Evolutionary conservation across 2,329 filamentous ascomycete species (phyloP).

Genomic region (Clathrospora elynae): DNA sequence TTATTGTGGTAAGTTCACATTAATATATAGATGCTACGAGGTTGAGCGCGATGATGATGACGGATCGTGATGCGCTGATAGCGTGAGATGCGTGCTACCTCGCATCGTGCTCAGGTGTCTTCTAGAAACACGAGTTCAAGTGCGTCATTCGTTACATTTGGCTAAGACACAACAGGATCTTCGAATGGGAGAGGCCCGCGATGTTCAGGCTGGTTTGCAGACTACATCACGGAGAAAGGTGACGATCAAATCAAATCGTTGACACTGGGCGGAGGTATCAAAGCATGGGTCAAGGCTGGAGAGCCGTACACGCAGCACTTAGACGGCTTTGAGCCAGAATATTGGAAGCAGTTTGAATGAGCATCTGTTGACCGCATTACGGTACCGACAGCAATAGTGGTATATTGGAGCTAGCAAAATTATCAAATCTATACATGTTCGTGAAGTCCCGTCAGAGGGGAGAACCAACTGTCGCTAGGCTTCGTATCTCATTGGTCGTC

Average conservation of each 20-base stretch:
- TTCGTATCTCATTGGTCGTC: slow-evolving; percentile 31
- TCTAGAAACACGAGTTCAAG: background rate
- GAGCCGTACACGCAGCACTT: slow-evolving; percentile 46
- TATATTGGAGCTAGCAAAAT: too few relatives aligned
- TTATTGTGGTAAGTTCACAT: slow-evolving; percentile 49
- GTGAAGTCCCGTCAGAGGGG: background rate
- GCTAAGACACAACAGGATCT: slow-evolving; percentile 36
- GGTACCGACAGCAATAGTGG: background rate
- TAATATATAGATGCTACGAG: background rate
- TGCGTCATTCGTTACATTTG: background rate
- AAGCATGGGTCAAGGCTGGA: slow-evolving; percentile 53
- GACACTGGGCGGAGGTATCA: slow-evolving; percentile 52
- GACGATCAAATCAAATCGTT: slow-evolving; percentile 50
- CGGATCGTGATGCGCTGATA: slow-evolving; percentile 20
- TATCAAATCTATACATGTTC: background rate
- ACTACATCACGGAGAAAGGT: slow-evolving; percentile 40
- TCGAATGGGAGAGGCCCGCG: slow-evolving; percentile 43
- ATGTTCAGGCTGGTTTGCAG: slow-evolving; percentile 47
- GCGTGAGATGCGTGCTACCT: slow-evolving; percentile 26
- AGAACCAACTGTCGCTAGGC: background rate
- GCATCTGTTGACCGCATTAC: background rate
- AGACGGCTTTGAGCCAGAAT: slow-evolving; percentile 49
- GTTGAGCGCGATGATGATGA: background rate
- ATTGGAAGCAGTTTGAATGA: slow-evolving; percentile 50
- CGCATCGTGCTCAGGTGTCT: slow-evolving; percentile 1